Evolutionary conservation across 2,329 filamentous ascomycete genomes (phyloP).

Genomic region (Neoscytalidium dimidiatum): DNA sequence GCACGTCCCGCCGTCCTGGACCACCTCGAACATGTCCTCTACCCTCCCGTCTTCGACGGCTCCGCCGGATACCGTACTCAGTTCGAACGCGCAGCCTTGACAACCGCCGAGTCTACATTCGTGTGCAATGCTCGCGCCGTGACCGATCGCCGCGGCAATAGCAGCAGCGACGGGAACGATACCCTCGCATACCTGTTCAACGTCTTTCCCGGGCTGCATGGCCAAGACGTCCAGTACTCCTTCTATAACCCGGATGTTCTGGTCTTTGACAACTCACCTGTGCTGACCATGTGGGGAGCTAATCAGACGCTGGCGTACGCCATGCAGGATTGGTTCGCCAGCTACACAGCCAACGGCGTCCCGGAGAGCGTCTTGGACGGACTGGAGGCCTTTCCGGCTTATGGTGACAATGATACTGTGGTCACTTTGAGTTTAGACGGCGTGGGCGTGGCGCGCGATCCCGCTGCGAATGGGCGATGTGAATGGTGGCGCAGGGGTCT

Average conservation of each 20-base stretch:
- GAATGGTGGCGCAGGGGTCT: background rate
- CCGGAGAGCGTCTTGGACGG: background rate
- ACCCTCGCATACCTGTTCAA: background rate
- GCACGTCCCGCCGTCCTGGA: background rate
- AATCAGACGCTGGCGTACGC: background rate
- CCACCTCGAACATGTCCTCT: constrained; percentile 16
- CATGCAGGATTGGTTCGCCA: background rate
- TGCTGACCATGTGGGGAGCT: background rate
- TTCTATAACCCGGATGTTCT: background rate
- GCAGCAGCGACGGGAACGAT: too few relatives aligned
- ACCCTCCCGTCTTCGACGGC: constrained; percentile 22
- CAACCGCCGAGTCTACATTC: background rate
- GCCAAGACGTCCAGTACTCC: background rate
- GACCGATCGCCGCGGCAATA: background rate
- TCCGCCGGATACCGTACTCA: constrained; percentile 7
- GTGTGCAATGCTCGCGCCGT: background rate
- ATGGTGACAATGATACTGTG: background rate
- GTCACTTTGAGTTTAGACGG: background rate
- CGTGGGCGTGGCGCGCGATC: background rate
- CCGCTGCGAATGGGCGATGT: background rate
- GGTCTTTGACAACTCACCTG: background rate
- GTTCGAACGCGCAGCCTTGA: background rate
- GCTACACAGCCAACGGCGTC: background rate
- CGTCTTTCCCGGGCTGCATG: background rate
- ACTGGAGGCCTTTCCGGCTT: background rate